phyloP scores from a whole-genome alignment of 805 yeast species.

The Hanseniaspora valbyensis region DNA sequence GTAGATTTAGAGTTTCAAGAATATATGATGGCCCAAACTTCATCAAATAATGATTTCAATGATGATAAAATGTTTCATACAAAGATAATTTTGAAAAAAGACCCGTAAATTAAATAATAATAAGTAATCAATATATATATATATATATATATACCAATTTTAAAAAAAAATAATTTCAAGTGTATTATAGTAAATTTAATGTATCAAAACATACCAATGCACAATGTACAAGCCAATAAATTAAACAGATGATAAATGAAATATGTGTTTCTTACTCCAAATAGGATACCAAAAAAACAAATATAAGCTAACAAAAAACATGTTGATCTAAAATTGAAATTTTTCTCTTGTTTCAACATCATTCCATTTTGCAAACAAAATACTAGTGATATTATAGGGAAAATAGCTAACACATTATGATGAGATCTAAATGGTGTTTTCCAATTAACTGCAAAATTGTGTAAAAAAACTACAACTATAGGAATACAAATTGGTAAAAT shows the following conservation, averaged over 20 bases:
- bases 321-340: conserved; percentile 28
- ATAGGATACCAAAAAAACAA: conserved; percentile 50
- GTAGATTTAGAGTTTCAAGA: neutral
- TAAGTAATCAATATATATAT: neutral
- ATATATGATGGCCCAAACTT: neutral
- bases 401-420: conserved; percentile 66
- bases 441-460: conserved; percentile 68
- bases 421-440: conserved; percentile 76
- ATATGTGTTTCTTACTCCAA: conserved; percentile 72
- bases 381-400: conserved; percentile 56
- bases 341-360: conserved; percentile 9
- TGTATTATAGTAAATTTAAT: too few species aligned
- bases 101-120: neutral
- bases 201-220: conserved; percentile 20
- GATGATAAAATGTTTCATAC: neutral
- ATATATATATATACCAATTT: too few species aligned
- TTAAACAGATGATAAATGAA: conserved; percentile 75
- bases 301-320: conserved; percentile 39
- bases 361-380: conserved; percentile 14
- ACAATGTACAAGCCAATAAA: conserved; percentile 45
- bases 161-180: too few species aligned
- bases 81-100: conserved; percentile 2
- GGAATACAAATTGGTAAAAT: conserved; percentile 71
- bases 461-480: conserved; percentile 66
- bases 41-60: neutral